Evolutionary conservation across 495 filamentous ascomycete species (phyloP), one percentile per base, ranked within the genome.

Genomic region (Parathielavia hyrcaniae): DNA sequence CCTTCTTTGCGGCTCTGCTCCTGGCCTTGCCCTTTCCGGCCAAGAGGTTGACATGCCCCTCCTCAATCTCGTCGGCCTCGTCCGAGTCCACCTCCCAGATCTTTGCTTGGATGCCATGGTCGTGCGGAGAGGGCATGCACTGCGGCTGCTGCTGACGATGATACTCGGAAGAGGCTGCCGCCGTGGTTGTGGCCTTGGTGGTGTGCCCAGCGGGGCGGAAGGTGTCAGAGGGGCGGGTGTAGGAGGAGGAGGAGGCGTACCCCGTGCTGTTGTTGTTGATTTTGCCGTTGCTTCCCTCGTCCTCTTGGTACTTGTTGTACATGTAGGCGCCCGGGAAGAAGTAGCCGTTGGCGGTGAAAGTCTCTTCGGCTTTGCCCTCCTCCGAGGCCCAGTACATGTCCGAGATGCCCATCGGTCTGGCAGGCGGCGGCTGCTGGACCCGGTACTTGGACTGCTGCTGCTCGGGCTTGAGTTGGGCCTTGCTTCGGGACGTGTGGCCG

Each of bases 1-100:
- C n/a, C 26, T 16, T 34, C 47, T 12, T 35, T 7, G 13, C 13
- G 1, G 30, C n/a, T 32, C 10, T 26, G 17, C 43, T 17, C 26
- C 20, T 46, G 30, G 30, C 9, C 30, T 34, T 45, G 5, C n/a
- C n/a, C 16, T 4, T 17, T 8, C 8, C 38, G 6, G 20, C 23
- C 12, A 46, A 17, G 7, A 57, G 17, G 16, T n/a, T 49, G 14
- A 40, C 48, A 17, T 20, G 56, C 13, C 30, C 23, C 19, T 36
- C 9, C 53, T 57, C 47, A 39, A 61, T 57, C 43, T 57, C 54
- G n/a, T 56, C 59, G 4, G 30, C 59, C 49, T 61, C 59, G 32
- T 61, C 50, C 32, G 59, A 61, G 49, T 57, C 54, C 1, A 61
- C 54, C 35, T 61, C 59, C 59, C 59, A 61, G 20, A 61, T 13